Base-by-base conservation (phyloP, 73 alveolate genomes). In the Stentor coeruleus region DNA sequence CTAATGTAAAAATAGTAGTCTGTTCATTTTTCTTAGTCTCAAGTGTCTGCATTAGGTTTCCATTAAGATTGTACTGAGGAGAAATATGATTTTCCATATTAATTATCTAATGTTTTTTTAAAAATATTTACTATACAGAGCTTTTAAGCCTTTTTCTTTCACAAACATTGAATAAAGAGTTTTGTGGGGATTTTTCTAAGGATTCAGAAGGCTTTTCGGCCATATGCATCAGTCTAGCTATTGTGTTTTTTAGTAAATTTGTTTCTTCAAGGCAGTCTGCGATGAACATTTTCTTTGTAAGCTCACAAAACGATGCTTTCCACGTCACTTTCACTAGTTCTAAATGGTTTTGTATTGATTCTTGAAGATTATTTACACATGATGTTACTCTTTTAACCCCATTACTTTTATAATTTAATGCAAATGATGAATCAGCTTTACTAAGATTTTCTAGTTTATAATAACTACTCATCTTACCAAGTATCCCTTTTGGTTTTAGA, bases 141-240 rank as follows among this genome's bases (percentile, higher is more conserved):
- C n/a, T n/a, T n/a, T n/a, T 49, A 49, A 57, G 73, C 73, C 28
- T 57, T 57, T 57, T 57, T 57, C 73, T 57, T 20, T 57, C 73
- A 2, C 28, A 57, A 20, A 31, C 73, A 31, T 57, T 31, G 28
- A 57, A n/a, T 57, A 57, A 57, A 57, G 35, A 31, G 2, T 57
- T 20, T 1, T 57, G 35, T 57, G 35, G 35, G 73, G 28, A 57
- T 0, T 31, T 31, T 20, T 31, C 15, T 2, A 1, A 20, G 1
- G 28, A 2, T 31, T 57, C 73, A 20, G 15, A n/a, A 20, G 15
- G 15, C 35, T 57, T 57, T 57, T 57, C 73, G 15, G 28, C 73
- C 15, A 57, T 57, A 0, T 31, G 73, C 15, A 57, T 57, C 73
- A 57, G 15, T 20, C 35, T 20, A 57, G 28, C 35, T 31, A 57